Base-by-base conservation (phyloP, 345 rosid species). In the Alliaria petiolata region DNA sequence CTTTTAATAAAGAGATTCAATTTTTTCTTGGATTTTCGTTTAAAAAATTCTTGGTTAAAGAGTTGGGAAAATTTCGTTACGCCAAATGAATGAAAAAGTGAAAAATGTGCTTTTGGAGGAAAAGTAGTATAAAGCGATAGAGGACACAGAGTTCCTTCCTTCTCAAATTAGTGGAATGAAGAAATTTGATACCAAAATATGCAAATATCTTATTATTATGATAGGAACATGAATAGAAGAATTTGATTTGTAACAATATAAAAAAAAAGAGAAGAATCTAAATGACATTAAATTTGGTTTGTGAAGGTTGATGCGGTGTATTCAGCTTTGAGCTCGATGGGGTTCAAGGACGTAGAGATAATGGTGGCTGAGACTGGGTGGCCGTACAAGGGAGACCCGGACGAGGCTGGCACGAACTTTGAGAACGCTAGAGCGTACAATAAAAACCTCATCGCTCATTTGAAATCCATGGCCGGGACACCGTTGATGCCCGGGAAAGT, bases 321-420 rank as follows among this genome's bases (percentile, higher is more conserved):
- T 43, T 85, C 96, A 60, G 99, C 99, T 1, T 67, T 91, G 60
- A 76, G 75, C 31, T 44, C 88, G 0, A 62, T 88, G 79, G 96
- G 92, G 6, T 91, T 81, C 61, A 85, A 85, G 67, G 69, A 83
- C 64, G 92, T 95, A 40, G 97, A 95, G 71, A 95, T 95, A 25
- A 74, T 85, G 71, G 96, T 95, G 7, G 96, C 97, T 6, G 98
- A 95, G 82, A 95, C 97, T 4, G 99, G 99, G 1, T 95, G 99
- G 99, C 93, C 99, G 3, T 95, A 89, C 79, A 86, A 83, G 59
- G 99, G 99, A 43, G 99, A 91, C 69, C 66, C 40, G 46, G 56
- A 82, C 11, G 95, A 95, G 79, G 89, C 80, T 0, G 97, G 88
- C 0, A 75, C 93, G 6, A 88, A 87, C 42, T 5, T 84, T n/a